Evolutionary conservation across 306 rosid genomes (phyloP).

Genomic region (Begonia fuchsioides): DNA sequence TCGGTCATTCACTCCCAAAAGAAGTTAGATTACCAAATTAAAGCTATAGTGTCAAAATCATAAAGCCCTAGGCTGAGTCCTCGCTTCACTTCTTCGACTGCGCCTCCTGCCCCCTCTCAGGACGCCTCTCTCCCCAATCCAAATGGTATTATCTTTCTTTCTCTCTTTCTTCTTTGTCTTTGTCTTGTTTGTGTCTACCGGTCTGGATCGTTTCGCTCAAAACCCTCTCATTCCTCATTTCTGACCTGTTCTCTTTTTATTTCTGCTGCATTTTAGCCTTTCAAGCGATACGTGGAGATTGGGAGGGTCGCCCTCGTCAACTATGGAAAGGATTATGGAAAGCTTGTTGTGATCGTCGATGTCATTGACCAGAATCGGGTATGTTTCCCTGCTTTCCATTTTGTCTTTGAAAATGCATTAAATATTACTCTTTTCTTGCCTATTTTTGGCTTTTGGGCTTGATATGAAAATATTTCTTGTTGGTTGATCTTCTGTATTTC

Average conservation of each 20-base stretch:
- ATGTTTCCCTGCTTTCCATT: not conserved
- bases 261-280: conserved; percentile 8
- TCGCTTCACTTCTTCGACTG: not conserved
- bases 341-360: conserved; percentile 35
- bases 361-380: conserved; percentile 33
- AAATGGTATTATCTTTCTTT: not conserved
- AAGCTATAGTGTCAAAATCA: too few species aligned
- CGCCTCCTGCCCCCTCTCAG: not conserved
- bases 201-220: not conserved
- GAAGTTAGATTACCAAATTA: too few species aligned
- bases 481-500: too few species aligned
- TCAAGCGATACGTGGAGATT: conserved; percentile 36
- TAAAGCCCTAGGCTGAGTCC: too few species aligned
- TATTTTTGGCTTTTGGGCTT: too few species aligned
- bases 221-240: not conserved
- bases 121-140: not conserved
- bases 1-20: too few species aligned
- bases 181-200: not conserved
- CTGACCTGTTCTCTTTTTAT: not conserved
- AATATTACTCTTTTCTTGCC: too few species aligned
- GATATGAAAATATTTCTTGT: too few species aligned
- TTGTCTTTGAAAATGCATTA: too few species aligned
- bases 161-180: not conserved
- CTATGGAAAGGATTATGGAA: conserved; percentile 29
- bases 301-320: conserved; percentile 37